phyloP scores from a whole-genome alignment of 2,329 filamentous ascomycete genomes.

The Talaromyces albobiverticillius region DNA sequence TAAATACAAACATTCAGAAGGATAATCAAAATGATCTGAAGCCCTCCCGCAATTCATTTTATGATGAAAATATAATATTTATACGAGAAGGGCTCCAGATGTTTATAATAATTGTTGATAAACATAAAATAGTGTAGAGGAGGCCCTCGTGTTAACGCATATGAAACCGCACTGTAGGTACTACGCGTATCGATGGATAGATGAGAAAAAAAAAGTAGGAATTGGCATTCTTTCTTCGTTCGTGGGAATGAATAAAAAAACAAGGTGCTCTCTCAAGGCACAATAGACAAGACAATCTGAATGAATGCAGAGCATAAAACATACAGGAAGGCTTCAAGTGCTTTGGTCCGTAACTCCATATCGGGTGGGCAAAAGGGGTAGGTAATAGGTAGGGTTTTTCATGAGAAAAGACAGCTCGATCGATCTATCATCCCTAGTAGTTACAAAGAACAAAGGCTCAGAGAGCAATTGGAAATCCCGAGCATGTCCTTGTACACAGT shows the following conservation, averaged over 20 bases:
- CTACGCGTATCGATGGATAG: no score
- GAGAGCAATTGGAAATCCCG: constrained; percentile 8
- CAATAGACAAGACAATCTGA: background rate
- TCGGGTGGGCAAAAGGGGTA: background rate
- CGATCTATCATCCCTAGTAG: constrained; percentile 17
- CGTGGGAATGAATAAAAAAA: background rate
- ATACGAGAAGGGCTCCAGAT: no score
- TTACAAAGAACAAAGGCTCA: constrained; percentile 22
- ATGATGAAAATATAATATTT: no score
- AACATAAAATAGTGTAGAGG: no score
- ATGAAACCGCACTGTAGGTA: no score
- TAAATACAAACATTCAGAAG: no score
- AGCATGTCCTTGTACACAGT: constrained; percentile 11
- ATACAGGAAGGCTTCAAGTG: background rate
- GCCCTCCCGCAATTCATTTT: no score
- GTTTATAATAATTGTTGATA: no score
- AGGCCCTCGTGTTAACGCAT: no score
- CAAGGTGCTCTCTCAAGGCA: background rate
- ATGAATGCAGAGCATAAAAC: background rate
- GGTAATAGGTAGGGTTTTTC: background rate
- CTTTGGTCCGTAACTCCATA: no score
- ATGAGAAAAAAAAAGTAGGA: background rate
- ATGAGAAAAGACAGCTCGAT: constrained; percentile 8
- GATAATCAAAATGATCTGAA: no score
- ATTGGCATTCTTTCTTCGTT: background rate